Evolutionary conservation across 108 stramenopile genomes (phyloP), one percentile per base, ranked within the genome.

Genomic region (Aureococcus anophagefferens): DNA sequence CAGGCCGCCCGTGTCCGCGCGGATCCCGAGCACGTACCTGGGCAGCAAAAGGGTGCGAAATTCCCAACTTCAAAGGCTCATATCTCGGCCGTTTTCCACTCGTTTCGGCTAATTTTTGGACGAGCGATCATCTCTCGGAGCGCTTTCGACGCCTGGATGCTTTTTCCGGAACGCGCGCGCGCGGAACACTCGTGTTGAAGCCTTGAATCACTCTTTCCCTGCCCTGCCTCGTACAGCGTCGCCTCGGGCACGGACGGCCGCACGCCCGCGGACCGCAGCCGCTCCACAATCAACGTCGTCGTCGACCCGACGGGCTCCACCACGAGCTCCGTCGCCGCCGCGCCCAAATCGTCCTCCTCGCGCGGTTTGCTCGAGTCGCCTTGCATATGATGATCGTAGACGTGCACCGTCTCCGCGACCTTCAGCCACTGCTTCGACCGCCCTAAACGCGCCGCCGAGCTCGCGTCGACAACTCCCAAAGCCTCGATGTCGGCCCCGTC

Each of bases 1-100:
- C 66, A 95, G 80, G 66, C 87, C 87, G 17, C 94, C 94, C n/a
- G 94, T 95, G 81, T 95, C 94, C 29, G 88, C 89, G 79, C 93
- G 94, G 59, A 95, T 93, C 33, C 94, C 94, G 44, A 95, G 77
- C 14, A 92, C 94, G 71, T 93, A 69, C n/a, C n/a, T n/a, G n/a
- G n/a, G n/a, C n/a, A n/a, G n/a, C n/a, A n/a, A n/a, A n/a, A n/a
- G n/a, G n/a, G n/a, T n/a, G n/a, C n/a, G n/a, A n/a, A n/a, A n/a
- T n/a, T n/a, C n/a, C n/a, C n/a, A n/a, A n/a, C n/a, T n/a, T n/a
- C n/a, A n/a, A n/a, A n/a, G n/a, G n/a, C n/a, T n/a, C n/a, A n/a
- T n/a, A n/a, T n/a, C n/a, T n/a, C n/a, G n/a, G n/a, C n/a, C n/a
- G n/a, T n/a, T n/a, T n/a, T n/a, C n/a, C n/a, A n/a, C n/a, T n/a